Evolutionary conservation across 345 rosid species (phyloP), one percentile per base, ranked within the genome.

Genomic region (Lenwebbia sp.): DNA sequence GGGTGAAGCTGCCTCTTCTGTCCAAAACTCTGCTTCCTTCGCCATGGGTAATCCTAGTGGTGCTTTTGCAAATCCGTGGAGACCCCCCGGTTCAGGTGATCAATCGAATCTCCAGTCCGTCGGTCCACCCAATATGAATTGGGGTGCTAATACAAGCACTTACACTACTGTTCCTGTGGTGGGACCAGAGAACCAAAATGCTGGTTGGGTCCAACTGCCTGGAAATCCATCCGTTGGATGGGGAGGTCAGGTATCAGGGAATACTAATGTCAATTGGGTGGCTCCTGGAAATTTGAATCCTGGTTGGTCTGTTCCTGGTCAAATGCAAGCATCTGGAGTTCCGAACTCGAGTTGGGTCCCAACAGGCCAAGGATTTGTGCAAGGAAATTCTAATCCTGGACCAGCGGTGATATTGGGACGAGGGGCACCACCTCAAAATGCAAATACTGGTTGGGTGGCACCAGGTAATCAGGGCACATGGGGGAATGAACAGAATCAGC

Each of bases 31-130:
- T 83, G 86, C 94, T 85, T 86, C 94, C 83, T 91, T 89, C 81
- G 87, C 84, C 82, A 75, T 91, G 5, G 86, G 86, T 83, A 86
- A 89, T 87, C 89, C 92, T 57, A 86, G 85, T 85, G 91, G 87
- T 74, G 89, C 44, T 85, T 89, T 90, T 53, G 91, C 95, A 82
- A 95, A 93, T 89, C 76, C 93, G 30, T 96, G 97, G 96, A 93
- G 95, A 89, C 93, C 92, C 78, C 92, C 92, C 65, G 87, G 89
- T 83, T 85, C 92, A 30, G 89, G 82, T 57, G 70, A 85, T 37
- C 95, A 93, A 85, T 84, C 92, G 23, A 90, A 89, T 51, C 52
- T 78, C 60, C 93, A 90, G 83, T 89, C 91, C 81, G 84, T 89
- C 82, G 88, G 87, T 78, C 92, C 88, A 17, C 86, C 93, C 60